These are phyloP conservation scores for Tulasnella sp. DNA, from an alignment of 768 basidiomycete species.

Conservation along the genomic window DNA sequence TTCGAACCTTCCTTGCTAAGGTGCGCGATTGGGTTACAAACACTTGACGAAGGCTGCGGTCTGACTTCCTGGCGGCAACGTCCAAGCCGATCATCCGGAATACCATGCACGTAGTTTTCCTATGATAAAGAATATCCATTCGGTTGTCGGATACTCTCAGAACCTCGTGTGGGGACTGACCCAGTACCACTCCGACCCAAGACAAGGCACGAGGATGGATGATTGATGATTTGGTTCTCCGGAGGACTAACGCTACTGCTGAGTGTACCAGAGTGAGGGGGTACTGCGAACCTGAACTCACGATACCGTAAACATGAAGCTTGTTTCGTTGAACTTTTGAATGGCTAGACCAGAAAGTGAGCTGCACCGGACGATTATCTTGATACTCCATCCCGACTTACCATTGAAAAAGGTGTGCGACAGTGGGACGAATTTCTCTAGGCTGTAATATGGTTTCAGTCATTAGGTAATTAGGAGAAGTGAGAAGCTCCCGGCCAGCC, in stretches of 20 bases:
- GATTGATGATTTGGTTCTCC: conserved; percentile 62
- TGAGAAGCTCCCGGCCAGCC: neutral
- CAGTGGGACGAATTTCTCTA: conserved; percentile 55
- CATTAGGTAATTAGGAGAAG: neutral
- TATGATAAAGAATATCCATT: conserved; percentile 47
- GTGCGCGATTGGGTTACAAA: conserved; percentile 40
- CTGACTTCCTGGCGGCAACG: conserved; percentile 39
- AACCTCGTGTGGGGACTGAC: conserved; percentile 45
- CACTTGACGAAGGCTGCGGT: conserved; percentile 9
- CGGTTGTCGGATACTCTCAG: neutral
- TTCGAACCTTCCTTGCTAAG: conserved; percentile 49
- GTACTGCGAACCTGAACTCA: conserved; percentile 35
- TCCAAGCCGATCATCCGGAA: conserved; percentile 71
- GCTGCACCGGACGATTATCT: neutral
- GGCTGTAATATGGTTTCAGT: conserved; percentile 36
- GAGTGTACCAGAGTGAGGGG: neutral
- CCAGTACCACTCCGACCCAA: conserved; percentile 75
- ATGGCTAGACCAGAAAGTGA: conserved; percentile 48
- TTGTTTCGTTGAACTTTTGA: conserved; percentile 53
- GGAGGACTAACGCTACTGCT: conserved; percentile 42
- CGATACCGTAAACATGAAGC: conserved; percentile 45
- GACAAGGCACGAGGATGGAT: conserved; percentile 64
- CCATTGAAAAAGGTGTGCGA: conserved; percentile 44
- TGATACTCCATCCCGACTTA: neutral
- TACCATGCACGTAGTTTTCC: conserved; percentile 71